Evolutionary conservation across 495 filamentous ascomycete genomes (phyloP), one percentile per base, ranked within the genome.

Genomic region (Hypoxylon cercidicola): DNA sequence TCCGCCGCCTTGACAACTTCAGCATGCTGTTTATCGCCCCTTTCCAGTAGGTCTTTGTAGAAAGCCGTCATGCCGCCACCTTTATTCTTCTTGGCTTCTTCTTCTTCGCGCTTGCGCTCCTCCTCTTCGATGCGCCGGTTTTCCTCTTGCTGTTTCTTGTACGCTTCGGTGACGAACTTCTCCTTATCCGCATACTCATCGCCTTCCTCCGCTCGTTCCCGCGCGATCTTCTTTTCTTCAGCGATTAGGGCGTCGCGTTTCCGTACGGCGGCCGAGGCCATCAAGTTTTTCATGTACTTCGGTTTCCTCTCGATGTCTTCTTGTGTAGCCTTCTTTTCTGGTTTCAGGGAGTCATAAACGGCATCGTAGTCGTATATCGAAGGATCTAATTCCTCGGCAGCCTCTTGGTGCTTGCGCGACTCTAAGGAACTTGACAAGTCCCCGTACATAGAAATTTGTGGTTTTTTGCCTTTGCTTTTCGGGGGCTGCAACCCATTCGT

Each of bases 181-280:
- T 98, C 96, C 76, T 97, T 99, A 62, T 95, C 96, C 0, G 86
- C 90, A 71, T 92, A 97, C 75, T 93, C 92, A 12, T 97, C 96
- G 9, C 95, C 95, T 76, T 99, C 95, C 0, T 88, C 90, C 65
- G 94, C 96, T 34, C 95, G 87, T 74, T 99, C 96, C 44, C 88
- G 88, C 66, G 91, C 88, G 25, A 98, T 79, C 74, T 92, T 81
- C 71, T 92, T 91, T 74, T 99, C 95, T 64, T 92, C 89, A 12
- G 95, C 95, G 8, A 96, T 88, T 32, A 91, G 79, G 47, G 91
- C 87, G 77, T 97, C 95, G 21, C 93, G 90, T 76, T 97, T 97
- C 28, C 96, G 88, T 28, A 92, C 75, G 58, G 93, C 91, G 1
- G 95, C 93, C 1, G 92, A 91, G 11, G 87, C 86, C 18, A 97